A percentile compares a stretch with the other conserved stretches of the same genome.
Evolutionary conservation across 2,329 filamentous ascomycete species (phyloP).

Genomic region (Trichophyton mentagrophytes): DNA sequence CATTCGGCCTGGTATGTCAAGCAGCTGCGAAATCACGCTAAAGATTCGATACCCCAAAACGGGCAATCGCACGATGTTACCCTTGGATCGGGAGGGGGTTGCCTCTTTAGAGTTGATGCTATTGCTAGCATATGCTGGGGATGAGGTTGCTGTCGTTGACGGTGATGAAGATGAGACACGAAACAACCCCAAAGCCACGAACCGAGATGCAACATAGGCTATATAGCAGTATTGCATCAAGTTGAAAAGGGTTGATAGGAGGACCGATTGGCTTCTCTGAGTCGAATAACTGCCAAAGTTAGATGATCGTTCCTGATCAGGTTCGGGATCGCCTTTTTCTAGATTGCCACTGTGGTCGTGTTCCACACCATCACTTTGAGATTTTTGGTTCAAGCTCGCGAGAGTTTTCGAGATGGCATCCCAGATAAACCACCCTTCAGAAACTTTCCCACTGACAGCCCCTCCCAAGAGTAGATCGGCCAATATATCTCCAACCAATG

Average conservation of each 20-base stretch:
- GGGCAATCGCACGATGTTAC: slow-evolving; percentile 37
- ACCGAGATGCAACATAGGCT: slow-evolving; percentile 50
- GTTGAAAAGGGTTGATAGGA: slow-evolving; percentile 37
- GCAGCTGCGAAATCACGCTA: slow-evolving; percentile 57
- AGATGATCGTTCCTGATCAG: slow-evolving; percentile 9
- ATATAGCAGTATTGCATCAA: slow-evolving; percentile 41
- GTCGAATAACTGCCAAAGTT: slow-evolving; percentile 16
- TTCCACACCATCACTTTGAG: slow-evolving; percentile 22
- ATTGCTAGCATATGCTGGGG: slow-evolving; percentile 3
- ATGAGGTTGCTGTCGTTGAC: slow-evolving; percentile 38
- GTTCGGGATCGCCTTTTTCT: slow-evolving; percentile 9
- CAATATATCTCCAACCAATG: slow-evolving; percentile 74
- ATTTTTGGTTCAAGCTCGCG: slow-evolving; percentile 29
- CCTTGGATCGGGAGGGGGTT: slow-evolving; percentile 18
- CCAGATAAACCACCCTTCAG: slow-evolving; percentile 81
- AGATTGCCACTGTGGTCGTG: neutral
- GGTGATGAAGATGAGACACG: slow-evolving; percentile 42
- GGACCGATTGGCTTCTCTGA: slow-evolving; percentile 21
- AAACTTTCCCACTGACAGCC: slow-evolving; percentile 63
- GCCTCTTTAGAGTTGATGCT: slow-evolving; percentile 9
- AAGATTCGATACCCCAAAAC: slow-evolving; percentile 67
- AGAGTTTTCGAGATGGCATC: slow-evolving; percentile 65
- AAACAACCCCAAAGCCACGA: slow-evolving; percentile 51
- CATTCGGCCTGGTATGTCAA: slow-evolving; percentile 69
- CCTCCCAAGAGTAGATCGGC: slow-evolving; percentile 83